Base-by-base conservation (phyloP, 768 basidiomycete genomes). In the Termitomyces titanicus region DNA sequence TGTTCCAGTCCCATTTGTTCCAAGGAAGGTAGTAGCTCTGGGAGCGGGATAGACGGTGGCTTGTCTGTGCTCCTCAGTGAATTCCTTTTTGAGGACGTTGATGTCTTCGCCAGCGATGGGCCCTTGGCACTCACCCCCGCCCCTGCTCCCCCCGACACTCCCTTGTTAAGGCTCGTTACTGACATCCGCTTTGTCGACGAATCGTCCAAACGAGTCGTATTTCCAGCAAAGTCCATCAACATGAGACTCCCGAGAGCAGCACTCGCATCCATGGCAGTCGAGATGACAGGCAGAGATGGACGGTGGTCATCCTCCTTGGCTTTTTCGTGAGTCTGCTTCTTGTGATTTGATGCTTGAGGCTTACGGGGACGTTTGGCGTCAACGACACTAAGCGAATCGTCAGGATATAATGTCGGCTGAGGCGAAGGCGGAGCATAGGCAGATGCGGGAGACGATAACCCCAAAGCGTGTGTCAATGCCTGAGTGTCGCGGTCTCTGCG, bases 21-120 rank as follows among this genome's bases (percentile, higher is more conserved):
- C 50, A 92, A 67, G 24, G 88, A 88, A 11, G 88, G 89, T 39
- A 89, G 66, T 20, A 83, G 79, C 15, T 87, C 87, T 2, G 89
- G 89, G 3, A 88, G 88, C 3, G 89, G 89, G n/a, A 92, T 88
- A 2, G 86, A 80, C 12, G 89, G 89, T 13, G 88, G 86, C 64
- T 76, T 82, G 64, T 88, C 86, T 52, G 78, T 76, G 65, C 69
- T 70, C 66, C 60, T 68, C 38, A 52, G 37, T 7, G 27, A 40
- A 25, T 24, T 51, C 45, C 46, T 52, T 37, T 59, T 63, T 22
- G 35, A 37, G 8, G 42, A 25, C 4, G 38, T 20, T 18, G 46
- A 22, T 24, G 20, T 34, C 45, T 45, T 59, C 13, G 46, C 42
- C 20, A 20, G 25, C 5, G 12, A 17, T 2, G 33, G 46, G 65